Conservation (phyloP, 2,329 filamentous ascomycete genomes). For the Colletotrichum liriopes region DNA sequence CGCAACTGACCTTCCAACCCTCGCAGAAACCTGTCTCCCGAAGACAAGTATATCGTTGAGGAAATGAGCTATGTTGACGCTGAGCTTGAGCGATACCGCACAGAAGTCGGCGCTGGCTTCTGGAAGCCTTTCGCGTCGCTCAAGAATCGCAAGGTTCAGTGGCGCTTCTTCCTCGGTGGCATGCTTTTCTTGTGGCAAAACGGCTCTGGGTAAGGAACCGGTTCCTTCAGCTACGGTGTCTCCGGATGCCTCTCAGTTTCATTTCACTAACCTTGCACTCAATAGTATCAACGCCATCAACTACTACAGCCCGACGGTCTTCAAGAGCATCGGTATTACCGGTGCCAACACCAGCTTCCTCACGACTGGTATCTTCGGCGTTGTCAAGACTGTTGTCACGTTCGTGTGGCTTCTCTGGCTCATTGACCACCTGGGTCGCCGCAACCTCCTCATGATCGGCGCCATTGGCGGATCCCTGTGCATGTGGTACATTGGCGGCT, state of each 20-base stretch:
- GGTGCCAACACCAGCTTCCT: slow-evolving; percentile 63
- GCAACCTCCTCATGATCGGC: slow-evolving; percentile 76
- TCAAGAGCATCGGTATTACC: slow-evolving; percentile 67
- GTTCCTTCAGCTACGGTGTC: not conserved
- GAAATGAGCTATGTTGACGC: slow-evolving; percentile 80
- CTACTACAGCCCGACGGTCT: slow-evolving; percentile 81
- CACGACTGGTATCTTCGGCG: slow-evolving; percentile 83
- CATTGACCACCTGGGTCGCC: slow-evolving; percentile 72
- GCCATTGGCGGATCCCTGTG: slow-evolving; percentile 69
- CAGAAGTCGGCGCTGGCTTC: slow-evolving; percentile 78
- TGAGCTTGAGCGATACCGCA: slow-evolving; percentile 76
- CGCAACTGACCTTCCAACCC: slow-evolving; percentile 50
- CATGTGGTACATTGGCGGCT: slow-evolving; percentile 74
- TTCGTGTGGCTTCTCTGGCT: slow-evolving; percentile 79
- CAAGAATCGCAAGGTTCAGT: slow-evolving; percentile 72
- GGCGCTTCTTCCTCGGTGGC: slow-evolving; percentile 81
- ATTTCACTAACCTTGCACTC: slow-evolving; percentile 29
- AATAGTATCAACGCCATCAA: slow-evolving; percentile 84
- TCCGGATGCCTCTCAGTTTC: slow-evolving; percentile 4
- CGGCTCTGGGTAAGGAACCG: slow-evolving; percentile 57
- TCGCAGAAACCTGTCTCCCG: slow-evolving; percentile 61
- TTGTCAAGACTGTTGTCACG: slow-evolving; percentile 80
- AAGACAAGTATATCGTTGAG: slow-evolving; percentile 79
- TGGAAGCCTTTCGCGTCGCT: slow-evolving; percentile 79
- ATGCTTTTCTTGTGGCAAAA: slow-evolving; percentile 88